Base-by-base conservation (phyloP, 257 asterid species). In the Cinchona pubescens region DNA sequence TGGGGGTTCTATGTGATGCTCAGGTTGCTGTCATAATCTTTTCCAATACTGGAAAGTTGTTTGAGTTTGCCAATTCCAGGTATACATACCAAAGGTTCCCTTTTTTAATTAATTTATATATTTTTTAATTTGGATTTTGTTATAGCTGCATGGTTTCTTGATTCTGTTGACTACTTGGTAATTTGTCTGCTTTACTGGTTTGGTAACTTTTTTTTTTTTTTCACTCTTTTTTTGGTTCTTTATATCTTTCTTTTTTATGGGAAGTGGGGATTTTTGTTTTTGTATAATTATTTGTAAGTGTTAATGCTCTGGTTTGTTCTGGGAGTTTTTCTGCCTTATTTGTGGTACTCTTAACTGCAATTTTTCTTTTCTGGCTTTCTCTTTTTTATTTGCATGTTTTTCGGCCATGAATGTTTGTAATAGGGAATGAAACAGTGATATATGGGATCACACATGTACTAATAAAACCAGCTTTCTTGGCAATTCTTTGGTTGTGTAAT, bases 1-100 rank as follows among this genome's bases (percentile, higher is more conserved):
- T 92, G 27, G 84, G 94, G 5, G 88, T 92, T 56, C 87, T 92
- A 1, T 92, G 97, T 58, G 97, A 90, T 71, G 90, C 96, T 7
- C 88, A 90, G 63, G 91, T 92, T 40, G 96, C 90, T 10, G 96
- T 92, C 25, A 81, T 92, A 59, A 85, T 92, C 61, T 92, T 90
- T 45, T 90, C 96, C 5, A 90, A 82, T 63, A 89, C 97, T 37
- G 96, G 96, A 4, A 92, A 86, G 69, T 86, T 89, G 18, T 92
- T 87, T 53, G 92, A 90, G 67, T 90, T 76, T 43, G 75, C 90
- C n/a, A 92, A 89, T 79, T 74, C 88, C 27, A 79, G 88, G 97
- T 88, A 72, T 45, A 55, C 34, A 18, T 25, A 18, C 56, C 0
- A 13, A 27, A 3, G n/a, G 29, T 59, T 16, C 37, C 25, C 5